A percentile compares a stretch with the other conserved stretches of the same genome.
These are phyloP conservation scores for Thoreauomyces humboldtii DNA, from an alignment of 192 early-diverging fungal genomes.

Conservation along the genomic window DNA sequence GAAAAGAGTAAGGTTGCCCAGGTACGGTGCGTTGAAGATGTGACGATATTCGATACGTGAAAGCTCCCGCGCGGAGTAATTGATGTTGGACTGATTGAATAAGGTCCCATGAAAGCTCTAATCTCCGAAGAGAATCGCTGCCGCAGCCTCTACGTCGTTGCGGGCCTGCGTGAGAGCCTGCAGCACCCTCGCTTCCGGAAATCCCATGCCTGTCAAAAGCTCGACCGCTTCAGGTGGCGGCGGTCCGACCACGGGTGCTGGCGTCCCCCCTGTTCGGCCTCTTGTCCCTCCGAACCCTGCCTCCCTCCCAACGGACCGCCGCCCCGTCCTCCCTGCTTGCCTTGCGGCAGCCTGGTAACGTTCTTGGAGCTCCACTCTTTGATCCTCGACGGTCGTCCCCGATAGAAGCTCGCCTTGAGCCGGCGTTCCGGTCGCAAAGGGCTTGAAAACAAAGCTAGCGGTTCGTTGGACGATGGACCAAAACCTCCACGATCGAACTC, in stretches of 20 bases:
- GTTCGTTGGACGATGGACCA: constrained; percentile 4
- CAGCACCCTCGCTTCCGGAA: constrained; percentile 18
- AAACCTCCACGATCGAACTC: constrained; percentile 26
- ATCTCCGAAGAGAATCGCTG: constrained; percentile 11
- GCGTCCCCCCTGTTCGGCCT: background rate
- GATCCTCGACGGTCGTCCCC: constrained; percentile 17
- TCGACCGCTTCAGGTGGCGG: constrained; percentile 16
- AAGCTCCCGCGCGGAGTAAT: no score
- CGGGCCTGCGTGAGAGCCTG: constrained; percentile 4
- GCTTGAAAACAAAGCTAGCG: background rate
- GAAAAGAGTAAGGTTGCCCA: no score
- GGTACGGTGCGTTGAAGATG: no score
- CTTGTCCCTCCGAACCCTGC: background rate
- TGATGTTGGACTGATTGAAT: no score
- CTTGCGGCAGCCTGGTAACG: background rate
- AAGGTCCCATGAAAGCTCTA: no score
- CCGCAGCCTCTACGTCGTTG: constrained; percentile 23
- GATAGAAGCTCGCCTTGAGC: background rate
- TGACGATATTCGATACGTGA: no score
- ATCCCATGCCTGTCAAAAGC: constrained; percentile 29
- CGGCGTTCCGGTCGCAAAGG: background rate
- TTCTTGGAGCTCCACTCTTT: constrained; percentile 10
- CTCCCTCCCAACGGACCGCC: background rate
- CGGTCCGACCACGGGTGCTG: background rate
- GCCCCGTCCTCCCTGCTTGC: background rate